These are phyloP conservation scores for Colletotrichum tropicicola DNA, from an alignment of 2,329 filamentous ascomycete species.

Conservation along the genomic window DNA sequence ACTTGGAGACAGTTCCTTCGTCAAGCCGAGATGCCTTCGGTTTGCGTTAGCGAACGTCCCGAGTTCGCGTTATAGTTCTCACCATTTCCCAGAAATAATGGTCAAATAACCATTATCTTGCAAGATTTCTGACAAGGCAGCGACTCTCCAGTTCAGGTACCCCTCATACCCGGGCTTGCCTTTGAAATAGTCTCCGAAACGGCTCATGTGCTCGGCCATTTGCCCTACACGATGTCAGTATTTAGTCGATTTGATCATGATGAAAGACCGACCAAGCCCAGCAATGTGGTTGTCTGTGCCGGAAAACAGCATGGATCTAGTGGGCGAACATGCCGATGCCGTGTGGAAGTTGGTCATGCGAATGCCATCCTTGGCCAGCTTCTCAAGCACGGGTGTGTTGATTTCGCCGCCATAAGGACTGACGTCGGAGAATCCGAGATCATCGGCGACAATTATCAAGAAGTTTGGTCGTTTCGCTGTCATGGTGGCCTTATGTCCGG, in stretches of 20 bases:
- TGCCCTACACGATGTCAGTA: constrained; percentile 38
- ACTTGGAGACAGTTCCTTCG: constrained; percentile 43
- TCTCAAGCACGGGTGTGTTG: constrained; percentile 42
- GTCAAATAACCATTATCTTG: constrained; percentile 42
- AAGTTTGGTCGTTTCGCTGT: constrained; percentile 39
- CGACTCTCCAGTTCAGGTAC: constrained; percentile 41
- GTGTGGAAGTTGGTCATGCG: constrained; percentile 67
- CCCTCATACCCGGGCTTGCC: constrained; percentile 41
- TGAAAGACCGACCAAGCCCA: constrained; percentile 50
- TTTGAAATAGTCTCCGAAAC: constrained; percentile 6
- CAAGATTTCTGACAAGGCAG: constrained; percentile 38
- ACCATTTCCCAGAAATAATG: constrained; percentile 43
- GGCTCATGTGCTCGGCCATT: constrained; percentile 51
- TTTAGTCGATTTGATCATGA: not conserved
- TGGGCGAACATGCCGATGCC: constrained; percentile 67
- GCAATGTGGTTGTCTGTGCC: constrained; percentile 66
- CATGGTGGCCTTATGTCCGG: not conserved
- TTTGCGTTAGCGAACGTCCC: not conserved
- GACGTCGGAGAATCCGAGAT: constrained; percentile 43
- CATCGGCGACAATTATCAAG: constrained; percentile 44
- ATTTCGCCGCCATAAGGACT: constrained; percentile 44
- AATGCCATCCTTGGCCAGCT: constrained; percentile 55
- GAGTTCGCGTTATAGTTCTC: not conserved
- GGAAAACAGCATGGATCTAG: constrained; percentile 66
- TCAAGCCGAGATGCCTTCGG: constrained; percentile 45